Evolutionary conservation across 768 basidiomycete genomes (phyloP).

Genomic region (Boletus rufocinnamomeus): DNA sequence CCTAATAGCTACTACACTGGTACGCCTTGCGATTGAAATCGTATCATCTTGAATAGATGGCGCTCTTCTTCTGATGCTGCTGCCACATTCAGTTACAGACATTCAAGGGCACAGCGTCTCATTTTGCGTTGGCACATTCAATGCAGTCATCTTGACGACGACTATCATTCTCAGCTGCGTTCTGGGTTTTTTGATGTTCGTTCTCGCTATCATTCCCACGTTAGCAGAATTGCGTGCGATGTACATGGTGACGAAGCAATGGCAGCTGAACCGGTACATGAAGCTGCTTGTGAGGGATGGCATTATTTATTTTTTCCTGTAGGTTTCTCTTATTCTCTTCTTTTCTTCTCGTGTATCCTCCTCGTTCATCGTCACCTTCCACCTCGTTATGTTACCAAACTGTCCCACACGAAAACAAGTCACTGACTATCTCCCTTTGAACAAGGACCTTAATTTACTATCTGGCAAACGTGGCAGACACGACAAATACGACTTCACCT

Average conservation of each 20-base stretch:
- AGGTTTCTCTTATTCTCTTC: background rate
- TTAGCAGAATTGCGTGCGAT: background rate
- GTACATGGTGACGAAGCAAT: slow-evolving; percentile 1
- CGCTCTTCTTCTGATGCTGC: background rate
- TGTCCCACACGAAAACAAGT: background rate
- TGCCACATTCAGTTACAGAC: background rate
- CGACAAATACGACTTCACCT: background rate
- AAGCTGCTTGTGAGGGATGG: background rate
- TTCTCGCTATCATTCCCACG: background rate
- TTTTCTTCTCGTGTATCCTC: background rate
- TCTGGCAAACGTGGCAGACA: background rate
- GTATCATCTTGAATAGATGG: background rate
- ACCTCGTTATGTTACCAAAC: background rate
- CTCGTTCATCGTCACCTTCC: background rate
- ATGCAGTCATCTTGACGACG: too few species aligned
- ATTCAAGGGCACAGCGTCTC: background rate
- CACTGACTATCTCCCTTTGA: background rate
- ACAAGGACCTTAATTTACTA: background rate
- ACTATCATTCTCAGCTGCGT: background rate
- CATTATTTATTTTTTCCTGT: slow-evolving; percentile 5
- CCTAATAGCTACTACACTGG: background rate
- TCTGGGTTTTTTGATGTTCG: background rate
- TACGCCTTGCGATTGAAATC: background rate
- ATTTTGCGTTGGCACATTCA: too few species aligned
- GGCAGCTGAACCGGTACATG: slow-evolving; percentile 5